phyloP scores from a whole-genome alignment of 176 grass and related monocot species.

The Avena atlantica region DNA sequence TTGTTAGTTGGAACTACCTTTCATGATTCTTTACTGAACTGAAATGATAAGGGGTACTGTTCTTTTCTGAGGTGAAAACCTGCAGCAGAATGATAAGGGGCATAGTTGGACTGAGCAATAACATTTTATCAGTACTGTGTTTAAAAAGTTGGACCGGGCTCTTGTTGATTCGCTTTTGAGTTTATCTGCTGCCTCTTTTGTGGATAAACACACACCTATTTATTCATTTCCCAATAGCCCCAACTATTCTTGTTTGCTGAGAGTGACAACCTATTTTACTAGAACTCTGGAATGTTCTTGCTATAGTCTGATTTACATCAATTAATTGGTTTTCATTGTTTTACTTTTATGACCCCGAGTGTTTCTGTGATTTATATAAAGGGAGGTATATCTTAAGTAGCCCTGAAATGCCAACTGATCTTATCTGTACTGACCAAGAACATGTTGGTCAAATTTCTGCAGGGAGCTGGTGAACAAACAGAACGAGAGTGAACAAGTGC shows the following conservation, averaged over 20 bases:
- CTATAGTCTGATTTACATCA: not conserved
- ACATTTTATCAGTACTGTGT: not conserved
- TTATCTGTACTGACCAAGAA: not conserved
- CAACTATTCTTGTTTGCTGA: not conserved
- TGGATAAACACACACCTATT: not conserved
- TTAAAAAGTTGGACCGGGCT: constrained; percentile 3
- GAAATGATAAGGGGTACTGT: not conserved
- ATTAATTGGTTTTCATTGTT: not conserved
- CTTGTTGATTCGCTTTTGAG: not conserved
- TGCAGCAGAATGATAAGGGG: not conserved
- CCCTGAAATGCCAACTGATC: not conserved
- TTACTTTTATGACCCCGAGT: not conserved
- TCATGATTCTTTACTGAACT: not conserved
- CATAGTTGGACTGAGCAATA: not conserved
- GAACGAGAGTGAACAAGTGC: constrained; percentile 51
- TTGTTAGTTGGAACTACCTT: constrained; percentile 2
- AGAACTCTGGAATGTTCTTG: not conserved
- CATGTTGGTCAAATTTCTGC: constrained; percentile 10
- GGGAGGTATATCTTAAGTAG: not conserved
- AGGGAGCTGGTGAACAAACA: constrained; percentile 62
- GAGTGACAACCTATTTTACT: not conserved
- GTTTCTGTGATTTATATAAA: not conserved
- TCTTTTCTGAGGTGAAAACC: not conserved
- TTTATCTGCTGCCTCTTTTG: not conserved
- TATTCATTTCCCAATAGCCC: not conserved